Percentiles rank a stretch among this genome's conserved stretches.
Conservation (phyloP, 257 asterid genomes). For the Scutellaria baicalensis region DNA sequence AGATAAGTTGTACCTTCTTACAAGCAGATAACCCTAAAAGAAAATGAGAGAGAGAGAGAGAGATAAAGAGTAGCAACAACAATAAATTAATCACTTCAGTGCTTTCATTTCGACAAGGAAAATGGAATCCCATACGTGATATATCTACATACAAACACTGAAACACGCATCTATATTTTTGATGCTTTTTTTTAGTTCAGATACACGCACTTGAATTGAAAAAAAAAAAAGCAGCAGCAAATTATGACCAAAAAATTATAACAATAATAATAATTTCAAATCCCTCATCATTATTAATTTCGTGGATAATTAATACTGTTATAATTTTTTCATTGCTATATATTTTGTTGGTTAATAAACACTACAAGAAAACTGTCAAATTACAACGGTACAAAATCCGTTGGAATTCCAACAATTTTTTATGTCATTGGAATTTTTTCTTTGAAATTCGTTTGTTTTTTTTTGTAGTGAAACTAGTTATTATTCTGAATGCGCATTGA, state of each 20-base stretch:
- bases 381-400: too few relatives aligned
- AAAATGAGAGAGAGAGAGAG: not conserved
- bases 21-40: conserved; percentile 1
- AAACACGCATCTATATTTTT: too few relatives aligned
- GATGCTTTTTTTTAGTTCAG: not conserved
- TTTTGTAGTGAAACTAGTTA: too few relatives aligned
- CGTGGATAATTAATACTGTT: too few relatives aligned
- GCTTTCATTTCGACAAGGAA: conserved; percentile 2
- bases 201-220: conserved; percentile 3
- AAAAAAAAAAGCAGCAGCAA: not conserved
- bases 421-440: too few relatives aligned
- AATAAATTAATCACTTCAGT: not conserved
- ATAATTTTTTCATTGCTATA: too few relatives aligned
- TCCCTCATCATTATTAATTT: not conserved
- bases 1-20: conserved; percentile 11
- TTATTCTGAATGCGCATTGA: conserved; percentile 4
- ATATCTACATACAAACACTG: too few relatives aligned
- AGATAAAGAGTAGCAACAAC: not conserved
- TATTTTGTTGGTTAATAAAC: too few relatives aligned
- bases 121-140: not conserved
- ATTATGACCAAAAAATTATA: not conserved
- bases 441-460: too few relatives aligned
- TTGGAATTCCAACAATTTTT: too few relatives aligned
- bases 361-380: too few relatives aligned
- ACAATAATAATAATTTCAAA: not conserved